These are phyloP conservation scores for Candida parachauliodes DNA, from an alignment of 805 yeast species.

Conservation along the genomic window DNA sequence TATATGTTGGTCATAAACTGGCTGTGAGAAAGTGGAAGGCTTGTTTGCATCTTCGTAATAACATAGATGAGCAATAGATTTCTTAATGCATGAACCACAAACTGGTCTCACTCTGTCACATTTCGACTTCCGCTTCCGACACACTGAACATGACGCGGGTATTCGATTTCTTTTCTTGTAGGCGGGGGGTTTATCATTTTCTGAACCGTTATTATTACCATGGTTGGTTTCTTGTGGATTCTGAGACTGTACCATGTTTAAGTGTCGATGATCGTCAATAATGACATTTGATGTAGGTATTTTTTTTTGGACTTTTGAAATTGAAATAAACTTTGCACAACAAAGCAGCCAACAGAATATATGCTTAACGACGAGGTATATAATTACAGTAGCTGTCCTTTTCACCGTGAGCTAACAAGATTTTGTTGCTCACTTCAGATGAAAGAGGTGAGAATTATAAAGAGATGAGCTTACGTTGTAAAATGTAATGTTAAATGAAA, in stretches of 20 bases:
- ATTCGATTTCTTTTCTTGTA: conserved; percentile 35
- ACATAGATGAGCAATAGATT: conserved; percentile 42
- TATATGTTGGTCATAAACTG: conserved; percentile 1
- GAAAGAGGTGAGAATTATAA: no score
- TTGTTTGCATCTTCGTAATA: conserved; percentile 24
- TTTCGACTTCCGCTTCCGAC: conserved; percentile 40
- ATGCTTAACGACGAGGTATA: no score
- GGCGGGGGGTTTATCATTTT: conserved; percentile 7
- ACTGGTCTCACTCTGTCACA: conserved; percentile 42
- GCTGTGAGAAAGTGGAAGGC: conserved; percentile 1
- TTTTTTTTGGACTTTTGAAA: no score
- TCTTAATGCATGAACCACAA: conserved; percentile 41
- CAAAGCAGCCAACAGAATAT: no score
- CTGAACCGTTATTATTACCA: neutral
- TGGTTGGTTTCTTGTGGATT: neutral
- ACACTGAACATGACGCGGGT: conserved; percentile 43
- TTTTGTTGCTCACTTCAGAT: no score
- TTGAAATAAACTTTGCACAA: no score
- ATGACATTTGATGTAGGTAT: no score
- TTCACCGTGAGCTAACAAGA: no score
- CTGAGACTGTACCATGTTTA: neutral
- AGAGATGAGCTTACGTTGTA: no score
- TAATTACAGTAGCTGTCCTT: no score
- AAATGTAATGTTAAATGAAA: no score
- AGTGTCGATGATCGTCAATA: no score